These are phyloP conservation scores for Hypomontagnella monticulosa DNA, from an alignment of 495 filamentous ascomycete species.

Conservation along the genomic window DNA sequence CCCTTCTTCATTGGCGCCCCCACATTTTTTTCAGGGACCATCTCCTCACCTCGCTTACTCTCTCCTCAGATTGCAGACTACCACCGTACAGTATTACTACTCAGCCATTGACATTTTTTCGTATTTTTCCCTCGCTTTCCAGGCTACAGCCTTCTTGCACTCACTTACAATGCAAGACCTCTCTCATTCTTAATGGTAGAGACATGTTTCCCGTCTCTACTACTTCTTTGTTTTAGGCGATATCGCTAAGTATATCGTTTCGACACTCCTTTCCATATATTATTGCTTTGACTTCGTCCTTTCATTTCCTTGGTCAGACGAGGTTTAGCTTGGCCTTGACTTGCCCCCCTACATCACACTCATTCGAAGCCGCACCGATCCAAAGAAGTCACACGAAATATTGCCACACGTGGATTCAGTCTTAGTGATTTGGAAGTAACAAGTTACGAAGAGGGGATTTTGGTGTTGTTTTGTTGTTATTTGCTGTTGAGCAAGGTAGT, in stretches of 20 bases:
- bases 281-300: constrained; percentile 33
- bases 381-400: constrained; percentile 15
- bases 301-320: constrained; percentile 28
- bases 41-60: constrained; percentile 12
- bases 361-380: constrained; percentile 12
- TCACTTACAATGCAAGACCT: background rate
- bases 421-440: constrained; percentile 9
- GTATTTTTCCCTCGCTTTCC: background rate
- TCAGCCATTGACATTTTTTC: background rate
- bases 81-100: constrained; percentile 8
- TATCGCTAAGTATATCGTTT: constrained; percentile 28
- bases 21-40: constrained; percentile 28
- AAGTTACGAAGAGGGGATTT: background rate
- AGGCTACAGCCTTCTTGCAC: background rate
- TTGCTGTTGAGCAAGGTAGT: constrained; percentile 27
- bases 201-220: constrained; percentile 18
- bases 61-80: constrained; percentile 16
- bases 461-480: constrained; percentile 10
- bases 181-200: constrained; percentile 28
- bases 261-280: constrained; percentile 29
- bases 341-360: constrained; percentile 11
- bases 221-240: constrained; percentile 33
- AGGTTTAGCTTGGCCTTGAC: constrained; percentile 1
- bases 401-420: constrained; percentile 10
- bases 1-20: constrained; percentile 34